Evolutionary conservation across 1,284 basidiomycete species (phyloP), one percentile per base, ranked within the genome.

Genomic region (Mrakiaceae sp.): DNA sequence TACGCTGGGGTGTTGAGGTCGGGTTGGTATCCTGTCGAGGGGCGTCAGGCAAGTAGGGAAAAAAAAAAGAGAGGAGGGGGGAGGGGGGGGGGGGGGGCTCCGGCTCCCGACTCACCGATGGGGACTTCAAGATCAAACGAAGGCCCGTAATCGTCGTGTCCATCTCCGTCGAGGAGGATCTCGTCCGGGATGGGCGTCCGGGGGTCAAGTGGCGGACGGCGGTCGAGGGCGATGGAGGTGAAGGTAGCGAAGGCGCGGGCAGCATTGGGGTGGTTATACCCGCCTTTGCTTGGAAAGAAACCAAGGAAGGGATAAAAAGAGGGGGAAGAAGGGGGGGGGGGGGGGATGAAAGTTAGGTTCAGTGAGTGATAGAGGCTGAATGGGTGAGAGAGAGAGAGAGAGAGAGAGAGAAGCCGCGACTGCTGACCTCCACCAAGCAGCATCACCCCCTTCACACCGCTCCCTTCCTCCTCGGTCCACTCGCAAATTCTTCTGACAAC

Each of bases 241-340:
- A 92, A 76, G 69, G 84, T 85, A 0, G 89, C 80, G 89, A 90
- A 95, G 0, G 87, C 87, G 16, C 90, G 81, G 0, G 91, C 90
- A 0, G 84, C 84, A 70, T 94, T 94, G 0, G 87, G 79, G 11
- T 83, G 82, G 71, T 87, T 80, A 71, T 95, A 95, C 0, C 92
- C 92, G 5, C 90, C 90, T 82, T 27, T 27, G 27, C 27, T 27
- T 27, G 27, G 59, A 11, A 6, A n/a, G 9, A 43, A 52, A 52
- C 66, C 49, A 63, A 46, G 48, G 27, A 27, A 60, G 70, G 27
- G 27, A 27, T 27, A 27, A 27, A 27, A 27, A 27, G 27, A 2
- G 27, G 27, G 27, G 27, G 27, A 27, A 27, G 27, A n/a, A 43
- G 44, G 54, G 3, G 53, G 16, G 16, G 58, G 43, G 52, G 51